Evolutionary conservation across 805 yeast genomes (phyloP), one percentile per base, ranked within the genome.

Genomic region (Myxozyma vanderwaltii): DNA sequence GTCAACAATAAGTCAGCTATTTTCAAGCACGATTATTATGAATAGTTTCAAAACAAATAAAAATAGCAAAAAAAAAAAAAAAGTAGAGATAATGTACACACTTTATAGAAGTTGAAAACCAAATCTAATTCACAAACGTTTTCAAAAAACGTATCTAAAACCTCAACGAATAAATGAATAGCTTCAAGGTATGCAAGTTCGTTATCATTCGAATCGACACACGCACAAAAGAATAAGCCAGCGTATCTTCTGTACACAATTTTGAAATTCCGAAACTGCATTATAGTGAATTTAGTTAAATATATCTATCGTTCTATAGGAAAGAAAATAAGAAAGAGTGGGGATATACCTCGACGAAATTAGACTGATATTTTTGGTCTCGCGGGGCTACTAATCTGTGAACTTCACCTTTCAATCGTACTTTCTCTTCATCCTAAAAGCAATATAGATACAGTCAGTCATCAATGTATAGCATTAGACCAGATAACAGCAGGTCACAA

Each of bases 111-210:
- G 73, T 91, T 90, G 77, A 91, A 94, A 21, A 94, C 95, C 57
- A 94, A 79, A 71, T 92, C 98, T 66, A 92, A 79, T 74, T 92
- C 97, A 75, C 97, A 91, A 6, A 92, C 98, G 68, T 86, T 90
- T 64, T 90, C 86, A 69, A 92, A 92, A 71, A 86, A 89, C 12
- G 85, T 79, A 72, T 92, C 98, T 56, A 92, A 76, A 7, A 90
- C 83, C 74, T 94, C 97, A 19, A 92, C 97, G 63, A 92, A 82
- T 54, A 91, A 76, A 70, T 92, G 98, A 39, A 92, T 84, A 27
- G 88, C 84, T 62, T 94, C 96, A 52, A 94, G 75, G 68, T 87
- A 88, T 54, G 85, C 82, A 59, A 94, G 80, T 69, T 91, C 97
- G 69, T 88, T 89, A 70, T 91, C 97, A 10, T 75, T 74, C n/a